phyloP scores from a whole-genome alignment of 345 rosid species.

The Murraya koenigii region DNA sequence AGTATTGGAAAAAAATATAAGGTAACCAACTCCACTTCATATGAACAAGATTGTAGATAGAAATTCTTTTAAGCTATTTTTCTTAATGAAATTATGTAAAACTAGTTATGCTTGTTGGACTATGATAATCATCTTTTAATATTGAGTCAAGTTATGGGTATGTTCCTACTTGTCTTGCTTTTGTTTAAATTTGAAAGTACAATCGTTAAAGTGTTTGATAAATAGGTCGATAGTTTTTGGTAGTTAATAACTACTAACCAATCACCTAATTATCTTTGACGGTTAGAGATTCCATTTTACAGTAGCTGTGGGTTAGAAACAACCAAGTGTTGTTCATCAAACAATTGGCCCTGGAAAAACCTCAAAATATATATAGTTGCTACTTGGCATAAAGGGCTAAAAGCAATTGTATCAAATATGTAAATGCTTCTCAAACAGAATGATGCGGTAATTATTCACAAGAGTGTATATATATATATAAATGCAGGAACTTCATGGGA shows the following conservation, averaged over 20 bases:
- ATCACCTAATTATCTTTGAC: too few relatives aligned
- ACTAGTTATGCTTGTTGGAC: too few relatives aligned
- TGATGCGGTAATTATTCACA: not conserved
- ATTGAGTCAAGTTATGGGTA: too few relatives aligned
- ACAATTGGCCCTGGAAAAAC: not conserved
- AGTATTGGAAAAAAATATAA: conserved; percentile 53
- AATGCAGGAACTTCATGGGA: conserved; percentile 58
- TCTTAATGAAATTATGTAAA: not conserved
- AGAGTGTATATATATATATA: not conserved
- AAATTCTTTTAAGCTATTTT: not conserved
- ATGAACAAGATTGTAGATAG: not conserved
- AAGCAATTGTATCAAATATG: not conserved
- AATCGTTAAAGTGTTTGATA: too few relatives aligned
- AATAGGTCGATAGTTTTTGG: too few relatives aligned
- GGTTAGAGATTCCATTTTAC: too few relatives aligned
- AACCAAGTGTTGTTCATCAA: too few relatives aligned
- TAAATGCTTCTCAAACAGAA: not conserved
- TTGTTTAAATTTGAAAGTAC: too few relatives aligned
- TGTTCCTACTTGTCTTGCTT: too few relatives aligned
- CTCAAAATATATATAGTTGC: not conserved
- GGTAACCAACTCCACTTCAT: conserved; percentile 32
- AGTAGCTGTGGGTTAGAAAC: too few relatives aligned
- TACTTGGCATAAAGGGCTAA: not conserved
- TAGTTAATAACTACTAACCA: too few relatives aligned
- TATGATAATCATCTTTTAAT: too few relatives aligned